Conservation (phyloP, 768 basidiomycete genomes). For the Psilocybe tampanensis region DNA sequence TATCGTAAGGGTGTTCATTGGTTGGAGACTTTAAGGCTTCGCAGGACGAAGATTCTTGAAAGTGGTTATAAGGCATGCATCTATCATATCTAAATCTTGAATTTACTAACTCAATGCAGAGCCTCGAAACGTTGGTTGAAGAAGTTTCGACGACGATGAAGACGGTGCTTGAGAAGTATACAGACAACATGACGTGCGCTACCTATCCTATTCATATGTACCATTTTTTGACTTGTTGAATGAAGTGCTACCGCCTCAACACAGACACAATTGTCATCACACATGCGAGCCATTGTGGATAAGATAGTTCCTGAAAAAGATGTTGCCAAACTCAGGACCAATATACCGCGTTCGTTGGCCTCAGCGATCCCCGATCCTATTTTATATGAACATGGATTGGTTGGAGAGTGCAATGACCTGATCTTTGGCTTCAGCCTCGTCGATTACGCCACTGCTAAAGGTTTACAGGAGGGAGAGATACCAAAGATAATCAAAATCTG, state of each 20-base stretch:
- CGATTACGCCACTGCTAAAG: slow-evolving; percentile 86
- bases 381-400: slow-evolving; percentile 74
- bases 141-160: slow-evolving; percentile 72
- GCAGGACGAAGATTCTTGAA: slow-evolving; percentile 80
- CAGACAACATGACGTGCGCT: slow-evolving; percentile 79
- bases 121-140: slow-evolving; percentile 75
- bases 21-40: slow-evolving; percentile 87
- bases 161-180: slow-evolving; percentile 67
- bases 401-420: slow-evolving; percentile 86
- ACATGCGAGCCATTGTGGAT: slow-evolving; percentile 61
- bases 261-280: slow-evolving; percentile 70
- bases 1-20: slow-evolving; percentile 90
- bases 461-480: slow-evolving; percentile 68
- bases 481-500: slow-evolving; percentile 84
- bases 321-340: slow-evolving; percentile 52
- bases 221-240: neutral
- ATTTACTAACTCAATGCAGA: slow-evolving; percentile 44
- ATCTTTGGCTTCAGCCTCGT: slow-evolving; percentile 89
- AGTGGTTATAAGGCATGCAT: slow-evolving; percentile 72
- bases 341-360: slow-evolving; percentile 63
- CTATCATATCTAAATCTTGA: neutral
- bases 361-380: slow-evolving; percentile 70
- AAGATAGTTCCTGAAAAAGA: slow-evolving; percentile 76
- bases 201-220: neutral
- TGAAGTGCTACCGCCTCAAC: slow-evolving; percentile 76